Conservation (phyloP, 2,329 filamentous ascomycete genomes). For the Aureobasidium namibiae region DNA sequence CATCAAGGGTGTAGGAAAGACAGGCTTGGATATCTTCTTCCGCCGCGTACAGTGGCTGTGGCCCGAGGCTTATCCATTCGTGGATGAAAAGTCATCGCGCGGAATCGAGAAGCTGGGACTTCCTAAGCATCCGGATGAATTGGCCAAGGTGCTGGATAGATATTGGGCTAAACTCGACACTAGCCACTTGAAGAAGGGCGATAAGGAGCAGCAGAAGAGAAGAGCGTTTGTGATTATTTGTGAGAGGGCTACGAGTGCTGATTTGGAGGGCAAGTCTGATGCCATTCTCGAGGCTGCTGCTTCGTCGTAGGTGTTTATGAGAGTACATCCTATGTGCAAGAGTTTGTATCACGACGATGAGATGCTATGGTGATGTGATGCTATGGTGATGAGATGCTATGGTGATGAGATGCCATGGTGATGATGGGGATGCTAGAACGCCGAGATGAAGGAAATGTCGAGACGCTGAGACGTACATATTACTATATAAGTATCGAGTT, state of each 20-base stretch:
- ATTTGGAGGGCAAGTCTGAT: slow-evolving; percentile 31
- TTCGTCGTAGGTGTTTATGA: background rate
- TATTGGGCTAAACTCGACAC: slow-evolving; percentile 29
- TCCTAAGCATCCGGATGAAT: slow-evolving; percentile 26
- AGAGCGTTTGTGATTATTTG: slow-evolving; percentile 33
- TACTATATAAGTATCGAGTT: background rate
- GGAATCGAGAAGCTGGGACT: slow-evolving; percentile 30
- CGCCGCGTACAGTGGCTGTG: slow-evolving; percentile 35
- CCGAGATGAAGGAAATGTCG: background rate
- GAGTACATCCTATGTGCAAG: too few relatives aligned
- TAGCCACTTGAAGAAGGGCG: slow-evolving; percentile 18
- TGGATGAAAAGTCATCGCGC: slow-evolving; percentile 29
- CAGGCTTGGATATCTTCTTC: slow-evolving; percentile 36
- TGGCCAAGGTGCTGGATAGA: slow-evolving; percentile 28
- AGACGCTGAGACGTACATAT: background rate
- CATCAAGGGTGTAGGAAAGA: slow-evolving; percentile 35
- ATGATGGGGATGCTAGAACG: too few relatives aligned
- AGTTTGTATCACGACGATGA: too few relatives aligned
- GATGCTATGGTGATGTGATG: background rate
- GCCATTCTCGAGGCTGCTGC: slow-evolving; percentile 21
- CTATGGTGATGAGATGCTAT: background rate
- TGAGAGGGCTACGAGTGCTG: slow-evolving; percentile 30
- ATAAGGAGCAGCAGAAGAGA: slow-evolving; percentile 29
- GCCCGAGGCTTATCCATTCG: slow-evolving; percentile 31
- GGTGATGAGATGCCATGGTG: background rate